phyloP scores from a whole-genome alignment of 805 yeast genomes.

The Ogataea salicorniae region DNA sequence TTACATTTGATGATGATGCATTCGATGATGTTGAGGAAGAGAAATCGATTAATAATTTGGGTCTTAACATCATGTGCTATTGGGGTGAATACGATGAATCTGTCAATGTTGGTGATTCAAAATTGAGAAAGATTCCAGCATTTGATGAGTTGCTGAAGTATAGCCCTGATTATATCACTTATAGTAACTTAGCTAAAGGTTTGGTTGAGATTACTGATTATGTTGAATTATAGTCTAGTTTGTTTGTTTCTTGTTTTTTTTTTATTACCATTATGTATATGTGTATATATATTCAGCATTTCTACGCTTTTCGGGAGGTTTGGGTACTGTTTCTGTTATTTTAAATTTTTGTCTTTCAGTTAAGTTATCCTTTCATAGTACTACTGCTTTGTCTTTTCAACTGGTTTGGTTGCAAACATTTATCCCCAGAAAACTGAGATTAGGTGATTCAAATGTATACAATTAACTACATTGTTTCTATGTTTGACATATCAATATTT shows the following conservation, averaged over 20 bases:
- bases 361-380: too few species aligned
- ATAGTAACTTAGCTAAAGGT: conserved; percentile 65
- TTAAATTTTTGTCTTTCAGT: too few species aligned
- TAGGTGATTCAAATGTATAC: too few species aligned
- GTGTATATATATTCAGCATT: background rate
- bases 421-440: too few species aligned
- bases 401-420: too few species aligned
- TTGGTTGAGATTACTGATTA: conserved; percentile 46
- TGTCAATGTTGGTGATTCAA: conserved; percentile 33
- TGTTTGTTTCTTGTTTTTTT: background rate
- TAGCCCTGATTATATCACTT: conserved; percentile 58
- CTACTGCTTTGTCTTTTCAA: too few species aligned
- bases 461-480: too few species aligned
- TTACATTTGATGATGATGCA: conserved; percentile 38
- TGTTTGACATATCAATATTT: too few species aligned
- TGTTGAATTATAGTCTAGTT: conserved; percentile 15
- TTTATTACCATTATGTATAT: background rate
- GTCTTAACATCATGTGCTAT: conserved; percentile 58
- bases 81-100: conserved; percentile 70
- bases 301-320: too few species aligned
- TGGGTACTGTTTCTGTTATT: too few species aligned
- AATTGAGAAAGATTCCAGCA: conserved; percentile 52
- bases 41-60: conserved; percentile 31
- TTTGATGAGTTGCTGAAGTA: conserved; percentile 64
- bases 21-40: conserved; percentile 26